phyloP scores from a whole-genome alignment of 768 basidiomycete species.

The Lactarius indigo region DNA sequence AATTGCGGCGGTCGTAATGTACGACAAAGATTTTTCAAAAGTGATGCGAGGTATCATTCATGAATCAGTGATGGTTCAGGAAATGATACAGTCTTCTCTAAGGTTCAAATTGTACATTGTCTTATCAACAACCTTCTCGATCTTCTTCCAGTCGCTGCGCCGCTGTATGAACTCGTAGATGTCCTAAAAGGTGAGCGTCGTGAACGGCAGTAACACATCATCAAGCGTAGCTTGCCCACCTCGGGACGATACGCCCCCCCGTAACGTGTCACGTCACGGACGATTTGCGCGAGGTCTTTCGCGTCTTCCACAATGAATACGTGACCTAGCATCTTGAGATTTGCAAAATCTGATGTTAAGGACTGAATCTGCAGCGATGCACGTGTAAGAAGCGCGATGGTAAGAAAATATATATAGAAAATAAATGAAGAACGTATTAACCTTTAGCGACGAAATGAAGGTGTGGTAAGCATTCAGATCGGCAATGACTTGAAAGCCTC shows the following conservation, averaged over 20 bases:
- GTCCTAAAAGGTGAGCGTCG: constrained; percentile 42
- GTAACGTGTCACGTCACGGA: constrained; percentile 91
- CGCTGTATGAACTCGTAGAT: constrained; percentile 96
- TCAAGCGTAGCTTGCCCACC: constrained; percentile 40
- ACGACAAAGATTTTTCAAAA: neutral
- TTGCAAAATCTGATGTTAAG: constrained; percentile 87
- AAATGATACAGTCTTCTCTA: constrained; percentile 81
- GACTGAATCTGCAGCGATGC: constrained; percentile 50
- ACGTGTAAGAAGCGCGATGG: constrained; percentile 4
- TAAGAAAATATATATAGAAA: neutral
- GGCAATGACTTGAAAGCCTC: constrained; percentile 94
- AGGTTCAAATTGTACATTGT: constrained; percentile 92
- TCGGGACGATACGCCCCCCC: constrained; percentile 94
- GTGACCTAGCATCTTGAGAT: constrained; percentile 96
- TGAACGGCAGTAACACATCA: neutral
- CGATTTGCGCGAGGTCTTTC: constrained; percentile 94
- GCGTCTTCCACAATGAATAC: constrained; percentile 95
- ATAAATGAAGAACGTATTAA: constrained; percentile 28
- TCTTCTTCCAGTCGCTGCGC: constrained; percentile 97
- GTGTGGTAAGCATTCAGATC: constrained; percentile 92
- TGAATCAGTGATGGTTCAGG: constrained; percentile 25
- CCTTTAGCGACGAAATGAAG: constrained; percentile 86
- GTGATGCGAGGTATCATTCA: neutral
- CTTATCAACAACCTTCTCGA: constrained; percentile 94
- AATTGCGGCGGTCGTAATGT: neutral